Base-by-base conservation (phyloP, 1,139 yeast genomes). In the Magnusiomyces suaveolens region DNA sequence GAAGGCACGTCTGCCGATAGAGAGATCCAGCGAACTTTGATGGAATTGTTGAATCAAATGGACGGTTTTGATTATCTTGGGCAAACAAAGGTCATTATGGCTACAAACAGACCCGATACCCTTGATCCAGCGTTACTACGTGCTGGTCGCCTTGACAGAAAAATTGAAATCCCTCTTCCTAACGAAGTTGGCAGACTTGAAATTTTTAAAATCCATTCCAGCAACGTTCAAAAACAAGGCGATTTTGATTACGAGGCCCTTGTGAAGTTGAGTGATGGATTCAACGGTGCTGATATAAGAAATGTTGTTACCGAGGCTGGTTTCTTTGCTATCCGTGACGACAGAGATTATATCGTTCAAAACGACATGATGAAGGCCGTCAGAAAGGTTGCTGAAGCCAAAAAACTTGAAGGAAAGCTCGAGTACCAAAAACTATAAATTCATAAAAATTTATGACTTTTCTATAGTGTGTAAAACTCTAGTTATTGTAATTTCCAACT, bases 1-100 rank as follows among this genome's bases (percentile, higher is more conserved):
- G 99, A 94, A 71, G 99, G 99, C 72, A 92, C 98, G 1, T 87
- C 96, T 12, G 98, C 98, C 1, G 99, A 94, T 74, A 84, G 98
- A 71, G 99, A 94, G 72, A 92, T 94, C 67, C 99, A 94, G 74
- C 87, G 99, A 75, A 94, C 98, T 1, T 77, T 94, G 69, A 92
- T 94, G 98, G 99, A 94, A 73, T 77, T 94, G 67, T 79, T 94
- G 64, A 92, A 92, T 68, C 98, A 92, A 72, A 90, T 94, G 98
- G 99, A 94, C 70, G 99, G 99, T 59, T 94, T 94, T 70, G 98
- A 94, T 70, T 86, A 89, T 57, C 78, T 94, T 66, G 98, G 98
- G 43, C 96, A 89, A 72, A 94, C 98, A 1, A 94, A 94, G 75
- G 90, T 94, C 54, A 94, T 94, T 65, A 94, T 94, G 98, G 99